Percentiles rank a stretch among this genome's conserved stretches.
These are phyloP conservation scores for Pichia rugopelliculosa DNA, from an alignment of 805 yeast genomes.

Conservation along the genomic window DNA sequence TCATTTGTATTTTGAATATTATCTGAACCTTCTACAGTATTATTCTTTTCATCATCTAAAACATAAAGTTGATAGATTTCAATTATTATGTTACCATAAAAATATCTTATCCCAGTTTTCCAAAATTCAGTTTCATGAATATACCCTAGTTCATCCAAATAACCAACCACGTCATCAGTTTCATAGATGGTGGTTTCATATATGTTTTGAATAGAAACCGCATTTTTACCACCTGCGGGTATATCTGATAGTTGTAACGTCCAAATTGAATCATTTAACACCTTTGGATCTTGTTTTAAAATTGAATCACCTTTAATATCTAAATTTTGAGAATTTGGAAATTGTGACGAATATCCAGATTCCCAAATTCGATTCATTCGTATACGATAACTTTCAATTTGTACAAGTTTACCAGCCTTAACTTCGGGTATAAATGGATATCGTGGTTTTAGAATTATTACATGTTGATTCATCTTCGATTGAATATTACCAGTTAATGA, in stretches of 20 bases:
- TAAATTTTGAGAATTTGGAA: neutral
- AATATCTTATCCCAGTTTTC: conserved; percentile 54
- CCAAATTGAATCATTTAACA: conserved; percentile 39
- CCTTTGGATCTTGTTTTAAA: conserved; percentile 10
- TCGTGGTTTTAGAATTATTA: conserved; percentile 43
- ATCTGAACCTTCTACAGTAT: conserved; percentile 1
- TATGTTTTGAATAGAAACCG: conserved; percentile 59
- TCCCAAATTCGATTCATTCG: conserved; percentile 43
- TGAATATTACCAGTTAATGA: conserved; percentile 47
- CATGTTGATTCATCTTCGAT: conserved; percentile 39
- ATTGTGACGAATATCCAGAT: neutral
- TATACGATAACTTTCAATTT: conserved; percentile 48
- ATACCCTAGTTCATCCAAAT: conserved; percentile 64
- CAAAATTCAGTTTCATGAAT: conserved; percentile 54
- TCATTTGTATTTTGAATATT: conserved; percentile 8
- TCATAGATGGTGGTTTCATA: conserved; percentile 51
- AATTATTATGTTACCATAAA: conserved; percentile 52
- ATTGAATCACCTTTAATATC: conserved; percentile 12
- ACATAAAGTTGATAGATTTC: conserved; percentile 46
- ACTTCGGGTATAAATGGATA: conserved; percentile 46
- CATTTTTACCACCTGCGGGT: conserved; percentile 66
- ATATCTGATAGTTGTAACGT: conserved; percentile 60
- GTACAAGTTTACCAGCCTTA: conserved; percentile 49
- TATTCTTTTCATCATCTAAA: conserved; percentile 21
- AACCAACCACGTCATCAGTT: conserved; percentile 38